Conservation (phyloP, 2,329 filamentous ascomycete genomes). For the Pseudogymnoascus sp. region DNA sequence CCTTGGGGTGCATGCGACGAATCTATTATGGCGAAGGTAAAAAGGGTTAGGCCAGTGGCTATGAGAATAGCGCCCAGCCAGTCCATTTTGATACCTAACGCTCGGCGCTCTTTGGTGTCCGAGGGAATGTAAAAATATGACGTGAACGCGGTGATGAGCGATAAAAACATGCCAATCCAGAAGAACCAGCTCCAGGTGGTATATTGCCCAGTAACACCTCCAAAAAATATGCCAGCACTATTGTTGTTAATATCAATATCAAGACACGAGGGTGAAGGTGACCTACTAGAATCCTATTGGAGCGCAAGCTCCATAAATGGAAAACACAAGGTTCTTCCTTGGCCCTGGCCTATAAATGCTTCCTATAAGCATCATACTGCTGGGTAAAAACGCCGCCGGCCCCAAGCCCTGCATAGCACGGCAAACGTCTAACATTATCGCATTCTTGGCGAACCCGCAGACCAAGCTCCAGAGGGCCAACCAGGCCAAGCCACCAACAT, state of each 20-base stretch:
- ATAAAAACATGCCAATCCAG: constrained; percentile 53
- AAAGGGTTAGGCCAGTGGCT: constrained; percentile 57
- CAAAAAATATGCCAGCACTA: constrained; percentile 56
- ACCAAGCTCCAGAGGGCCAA: constrained; percentile 62
- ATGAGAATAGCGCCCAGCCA: constrained; percentile 57
- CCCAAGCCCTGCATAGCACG: constrained; percentile 70
- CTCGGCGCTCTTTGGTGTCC: constrained; percentile 33
- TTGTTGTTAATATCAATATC: constrained; percentile 38
- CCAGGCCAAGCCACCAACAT: constrained; percentile 55
- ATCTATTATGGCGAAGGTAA: constrained; percentile 70
- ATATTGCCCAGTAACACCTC: constrained; percentile 53
- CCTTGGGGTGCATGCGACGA: constrained; percentile 60
- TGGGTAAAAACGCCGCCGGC: constrained; percentile 63
- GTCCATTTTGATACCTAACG: constrained; percentile 54
- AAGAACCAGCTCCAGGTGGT: constrained; percentile 61
- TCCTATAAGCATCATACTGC: constrained; percentile 59
- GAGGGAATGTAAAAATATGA: constrained; percentile 44
- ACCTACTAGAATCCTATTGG: constrained; percentile 47
- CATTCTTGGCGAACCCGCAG: constrained; percentile 60
- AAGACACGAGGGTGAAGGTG: constrained; percentile 47
- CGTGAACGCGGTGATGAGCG: constrained; percentile 38
- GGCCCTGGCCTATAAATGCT: constrained; percentile 60
- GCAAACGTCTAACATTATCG: constrained; percentile 64
- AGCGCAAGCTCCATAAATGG: constrained; percentile 49
- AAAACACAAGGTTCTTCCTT: constrained; percentile 58